phyloP scores from a whole-genome alignment of 345 rosid species.

The Eucalyptus lansdowneana region DNA sequence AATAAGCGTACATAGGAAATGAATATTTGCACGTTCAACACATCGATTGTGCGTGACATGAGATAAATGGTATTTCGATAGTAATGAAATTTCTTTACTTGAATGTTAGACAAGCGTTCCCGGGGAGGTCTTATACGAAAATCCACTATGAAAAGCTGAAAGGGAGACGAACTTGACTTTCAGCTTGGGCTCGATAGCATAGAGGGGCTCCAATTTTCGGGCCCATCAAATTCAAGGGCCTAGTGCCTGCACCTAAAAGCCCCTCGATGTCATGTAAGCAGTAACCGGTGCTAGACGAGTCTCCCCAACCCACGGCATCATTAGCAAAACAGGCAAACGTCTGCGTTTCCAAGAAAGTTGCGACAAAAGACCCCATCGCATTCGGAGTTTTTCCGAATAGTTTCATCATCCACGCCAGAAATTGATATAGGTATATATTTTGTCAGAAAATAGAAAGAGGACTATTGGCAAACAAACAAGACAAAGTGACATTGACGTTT shows the following conservation, averaged over 20 bases:
- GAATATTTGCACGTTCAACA: background rate
- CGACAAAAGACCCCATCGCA: background rate
- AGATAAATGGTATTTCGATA: background rate
- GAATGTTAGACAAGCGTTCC: background rate
- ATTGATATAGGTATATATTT: background rate
- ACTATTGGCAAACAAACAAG: background rate
- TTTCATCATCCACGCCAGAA: background rate
- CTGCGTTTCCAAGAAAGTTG: background rate
- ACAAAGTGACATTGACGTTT: background rate
- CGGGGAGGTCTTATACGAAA: background rate
- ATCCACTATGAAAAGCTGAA: background rate
- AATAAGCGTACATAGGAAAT: background rate
- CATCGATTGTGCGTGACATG: background rate
- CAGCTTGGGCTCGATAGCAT: background rate
- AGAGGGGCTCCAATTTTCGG: background rate
- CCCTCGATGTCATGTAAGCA: background rate
- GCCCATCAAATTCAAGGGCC: background rate
- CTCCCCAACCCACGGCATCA: background rate
- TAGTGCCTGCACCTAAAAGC: background rate
- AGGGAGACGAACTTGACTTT: background rate
- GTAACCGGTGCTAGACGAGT: background rate
- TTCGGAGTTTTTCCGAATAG: background rate
- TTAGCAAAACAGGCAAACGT: background rate
- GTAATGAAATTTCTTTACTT: background rate
- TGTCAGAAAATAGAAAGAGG: background rate